Base-by-base conservation (phyloP, 169 alveolate genomes). In the Eimeria zaria region DNA sequence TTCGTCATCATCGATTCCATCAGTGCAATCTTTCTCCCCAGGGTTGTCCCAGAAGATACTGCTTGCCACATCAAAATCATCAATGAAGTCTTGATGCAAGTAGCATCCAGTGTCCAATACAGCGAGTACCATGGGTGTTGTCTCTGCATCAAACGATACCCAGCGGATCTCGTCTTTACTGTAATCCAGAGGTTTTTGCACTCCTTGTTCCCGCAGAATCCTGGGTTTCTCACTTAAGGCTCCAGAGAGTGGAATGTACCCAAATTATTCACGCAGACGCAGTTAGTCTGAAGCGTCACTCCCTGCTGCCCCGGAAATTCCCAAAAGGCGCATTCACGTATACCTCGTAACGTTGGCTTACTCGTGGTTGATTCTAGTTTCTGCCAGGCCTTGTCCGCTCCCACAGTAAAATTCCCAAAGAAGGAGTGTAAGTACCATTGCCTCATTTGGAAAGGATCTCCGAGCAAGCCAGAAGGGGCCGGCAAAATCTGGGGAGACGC, bases 1-100 rank as follows among this genome's bases (percentile, higher is more conserved):
- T 84, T 92, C 96, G 44, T 97, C 98, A 64, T 97, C 97, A 69
- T 97, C 98, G 24, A 88, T 67, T 24, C 89, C 89, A 62, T 93
- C 69, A 20, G 96, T 95, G 90, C 96, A 96, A 60, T 87, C 95
- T 53, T 87, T 83, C 89, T 97, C 98, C 27, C 97, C 98, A 22
- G 95, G 84, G 73, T 97, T 97, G 48, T 95, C 94, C 98, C 98
- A 97, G 81, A 97, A 97, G 20, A 91, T 95, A 71, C 98, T 97
- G 60, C 95, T 96, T 48, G 64, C 92, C 39, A 93, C 87, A 24
- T 93, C 96, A 41, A 93, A 93, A 36, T 80, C 96, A 78, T 93
- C 96, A 53, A 93, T 93, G 44, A 97, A 89, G 95, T 97, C 98
- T 78, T 96, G 97, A 78, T 97, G 98, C 53, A 96, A 62, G 80